Evolutionary conservation across 2,329 filamentous ascomycete species (phyloP), one percentile per base, ranked within the genome.

Genomic region (Myriosclerotinia duriaeana): DNA sequence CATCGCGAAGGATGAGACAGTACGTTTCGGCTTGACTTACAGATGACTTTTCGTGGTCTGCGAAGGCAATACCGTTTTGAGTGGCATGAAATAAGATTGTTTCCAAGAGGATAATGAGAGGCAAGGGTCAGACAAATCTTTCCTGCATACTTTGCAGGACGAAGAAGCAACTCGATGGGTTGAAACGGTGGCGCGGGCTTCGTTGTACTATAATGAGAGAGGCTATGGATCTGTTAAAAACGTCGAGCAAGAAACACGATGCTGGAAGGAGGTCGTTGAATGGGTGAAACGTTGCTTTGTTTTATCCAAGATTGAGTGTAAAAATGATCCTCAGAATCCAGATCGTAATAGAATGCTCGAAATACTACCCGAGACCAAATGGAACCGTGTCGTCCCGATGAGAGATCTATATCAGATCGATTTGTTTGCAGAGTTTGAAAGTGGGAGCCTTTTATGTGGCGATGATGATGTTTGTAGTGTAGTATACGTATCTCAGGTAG

Each of bases 351-450:
- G 17, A 36, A 5, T 59, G 56, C 56, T 17, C 42, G 14, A 60
- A 48, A 60, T 60, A 48, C 42, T 15, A 60, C 56, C 42, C 20
- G 30, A 36, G 42, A 60, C 26, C 36, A n/a, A 15, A 36, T 9
- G 12, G 12, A 30, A 42, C 42, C 56, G 8, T 22, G 12, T 36
- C 30, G 42, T 36, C 42, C 30, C 26, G 42, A 60, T 48, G 30
- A 36, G 44, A n/a, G 56, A 60, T 42, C 42, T 60, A 60, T 36
- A 48, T 48, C 20, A 48, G 30, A 48, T 60, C 20, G 42, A 59
- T 48, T n/a, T 60, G 12, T 5, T 34, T 22, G 42, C 6, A 36
- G 42, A 22, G 9, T 20, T 14, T 38, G 42, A 22, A 36, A 46
- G 42, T 48, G 42, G 56, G 44, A 60, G 56, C 20, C 42, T n/a